Evolutionary conservation across 2,329 filamentous ascomycete species (phyloP).

Genomic region (Fusarium irregulare): DNA sequence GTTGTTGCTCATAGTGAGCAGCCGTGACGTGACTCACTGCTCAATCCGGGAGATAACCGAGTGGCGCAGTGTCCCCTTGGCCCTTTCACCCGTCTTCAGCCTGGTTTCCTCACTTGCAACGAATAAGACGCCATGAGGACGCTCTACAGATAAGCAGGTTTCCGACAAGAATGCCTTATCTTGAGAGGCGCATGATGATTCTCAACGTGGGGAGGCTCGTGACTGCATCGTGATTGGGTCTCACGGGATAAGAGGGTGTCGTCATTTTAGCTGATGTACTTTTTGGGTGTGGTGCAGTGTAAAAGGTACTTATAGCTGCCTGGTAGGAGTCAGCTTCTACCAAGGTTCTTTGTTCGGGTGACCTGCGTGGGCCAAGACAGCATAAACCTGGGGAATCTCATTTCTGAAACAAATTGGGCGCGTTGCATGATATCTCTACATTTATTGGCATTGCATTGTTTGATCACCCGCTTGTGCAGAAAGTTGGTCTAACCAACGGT

Average conservation of each 20-base stretch:
- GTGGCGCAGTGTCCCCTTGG: conserved; percentile 26
- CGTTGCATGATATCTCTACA: conserved; percentile 13
- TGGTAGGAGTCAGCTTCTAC: conserved; percentile 26
- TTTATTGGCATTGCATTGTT: conserved; percentile 11
- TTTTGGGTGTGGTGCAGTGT: not conserved
- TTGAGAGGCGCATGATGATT: conserved; percentile 35
- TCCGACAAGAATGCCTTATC: conserved; percentile 27
- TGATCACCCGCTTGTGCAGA: conserved; percentile 8
- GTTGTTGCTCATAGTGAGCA: conserved; percentile 1
- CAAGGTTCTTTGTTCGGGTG: conserved; percentile 26
- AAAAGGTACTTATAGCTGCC: conserved; percentile 23
- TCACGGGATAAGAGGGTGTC: conserved; percentile 34
- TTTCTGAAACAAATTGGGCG: not conserved
- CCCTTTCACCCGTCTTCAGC: not conserved
- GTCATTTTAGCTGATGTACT: conserved; percentile 20
- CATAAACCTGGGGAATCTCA: conserved; percentile 1
- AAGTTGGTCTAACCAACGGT: conserved; percentile 9
- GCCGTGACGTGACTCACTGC: conserved; percentile 37
- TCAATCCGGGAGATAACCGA: conserved; percentile 31
- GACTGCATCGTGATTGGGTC: not conserved
- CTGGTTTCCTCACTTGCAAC: not conserved
- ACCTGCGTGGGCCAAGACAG: not conserved
- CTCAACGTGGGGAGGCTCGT: not conserved
- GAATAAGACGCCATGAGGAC: not conserved
- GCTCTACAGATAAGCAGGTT: conserved; percentile 25